Evolutionary conservation across 179 eudicot genomes (phyloP), one percentile per base, ranked within the genome.

Genomic region (Silene coronaria): DNA sequence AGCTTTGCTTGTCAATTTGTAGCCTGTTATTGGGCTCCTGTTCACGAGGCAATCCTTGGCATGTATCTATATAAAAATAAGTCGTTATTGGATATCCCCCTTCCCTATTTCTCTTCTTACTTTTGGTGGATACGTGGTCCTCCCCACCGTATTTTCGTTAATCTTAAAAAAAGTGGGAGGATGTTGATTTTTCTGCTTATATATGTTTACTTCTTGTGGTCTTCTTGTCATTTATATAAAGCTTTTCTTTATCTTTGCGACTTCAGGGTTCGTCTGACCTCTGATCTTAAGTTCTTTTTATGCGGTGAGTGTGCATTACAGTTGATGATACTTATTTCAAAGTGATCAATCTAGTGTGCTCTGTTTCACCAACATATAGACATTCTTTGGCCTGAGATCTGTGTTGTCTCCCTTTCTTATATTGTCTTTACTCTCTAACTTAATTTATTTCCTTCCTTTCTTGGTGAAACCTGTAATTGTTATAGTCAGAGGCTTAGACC

Each of bases 401-500:
- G 51, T 14, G 34, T 26, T 61, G 36, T 36, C 16, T 64, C 60
- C 13, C 51, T 58, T 34, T 45, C 11, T 57, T n/a, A 9, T 58
- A 58, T 14, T 77, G 16, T 57, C 34, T 42, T 68, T 72, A 5
- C 11, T 57, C 34, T 42, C 45, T 72, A 5, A 74, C 68, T 34
- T 74, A 45, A 68, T 51, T 57, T 67, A 12, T 79, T 22, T 3
- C 16, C 22, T 70, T 68, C 23, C 69, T 28, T 71, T 51, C 42
- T 67, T 24, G 27, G 45, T 69, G 51, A 53, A 23, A 57, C 38
- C 28, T 45, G 10, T 60, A 62, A 65, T 76, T 73, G 70, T 53
- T 26, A 81, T 91, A 95, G 99, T 90, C 99, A 95, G 87, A 89
- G 93, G 88, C 82, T 95, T 82, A 87, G 99, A 72, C 90, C 99